A percentile compares a stretch with the other conserved stretches of the same genome.
phyloP scores from a whole-genome alignment of 108 stramenopile species.

The Cyclostephanos invisitatus region DNA sequence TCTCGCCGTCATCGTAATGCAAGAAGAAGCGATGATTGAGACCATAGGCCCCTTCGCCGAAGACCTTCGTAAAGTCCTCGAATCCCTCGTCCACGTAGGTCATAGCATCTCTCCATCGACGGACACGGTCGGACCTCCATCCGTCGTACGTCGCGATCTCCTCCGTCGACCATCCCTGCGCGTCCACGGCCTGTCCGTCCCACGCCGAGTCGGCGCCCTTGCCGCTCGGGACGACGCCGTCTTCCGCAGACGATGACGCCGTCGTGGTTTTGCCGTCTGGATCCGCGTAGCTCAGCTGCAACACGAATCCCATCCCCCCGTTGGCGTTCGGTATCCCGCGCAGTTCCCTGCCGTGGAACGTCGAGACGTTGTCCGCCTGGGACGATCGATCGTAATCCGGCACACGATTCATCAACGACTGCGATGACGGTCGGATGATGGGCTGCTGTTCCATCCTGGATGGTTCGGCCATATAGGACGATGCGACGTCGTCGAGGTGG shows the following conservation, averaged over 20 bases:
- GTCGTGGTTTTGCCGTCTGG: constrained; percentile 5
- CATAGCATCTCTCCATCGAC: constrained; percentile 65
- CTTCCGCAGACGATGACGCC: not conserved
- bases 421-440: constrained; percentile 40
- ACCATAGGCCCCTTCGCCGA: constrained; percentile 66
- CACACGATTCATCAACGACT: constrained; percentile 53
- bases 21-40: constrained; percentile 81
- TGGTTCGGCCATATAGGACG: not conserved
- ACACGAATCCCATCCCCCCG: constrained; percentile 78
- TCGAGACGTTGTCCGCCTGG: constrained; percentile 56
- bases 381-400: constrained; percentile 59
- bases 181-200: constrained; percentile 56
- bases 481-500: constrained; percentile 50
- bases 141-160: constrained; percentile 78
- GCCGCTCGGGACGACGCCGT: not conserved
- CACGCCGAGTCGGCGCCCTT: constrained; percentile 24
- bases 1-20: constrained; percentile 57
- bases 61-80: constrained; percentile 44
- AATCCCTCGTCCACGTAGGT: constrained; percentile 68
- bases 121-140: constrained; percentile 72
- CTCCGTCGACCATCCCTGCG: constrained; percentile 67
- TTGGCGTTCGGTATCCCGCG: constrained; percentile 67
- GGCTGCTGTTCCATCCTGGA: constrained; percentile 34
- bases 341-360: constrained; percentile 80
- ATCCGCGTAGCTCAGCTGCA: constrained; percentile 67